These are phyloP conservation scores for Termitomyces heimii DNA, from an alignment of 768 basidiomycete species.

Conservation along the genomic window DNA sequence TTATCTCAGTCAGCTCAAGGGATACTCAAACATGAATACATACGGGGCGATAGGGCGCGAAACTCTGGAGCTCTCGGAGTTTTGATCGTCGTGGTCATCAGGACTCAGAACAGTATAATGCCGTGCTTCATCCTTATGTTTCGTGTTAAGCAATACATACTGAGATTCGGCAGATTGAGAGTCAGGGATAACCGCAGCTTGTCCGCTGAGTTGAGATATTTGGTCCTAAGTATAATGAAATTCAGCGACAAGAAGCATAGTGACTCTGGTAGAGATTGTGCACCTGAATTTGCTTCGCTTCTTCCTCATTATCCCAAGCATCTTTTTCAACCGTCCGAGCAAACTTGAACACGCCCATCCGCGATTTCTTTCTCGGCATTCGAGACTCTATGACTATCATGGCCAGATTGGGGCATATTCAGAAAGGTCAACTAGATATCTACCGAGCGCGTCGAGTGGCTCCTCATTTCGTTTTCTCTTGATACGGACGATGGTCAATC, in stretches of 20 bases:
- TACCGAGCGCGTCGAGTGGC: constrained; percentile 76
- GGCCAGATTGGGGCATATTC: constrained; percentile 9
- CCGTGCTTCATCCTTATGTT: constrained; percentile 31
- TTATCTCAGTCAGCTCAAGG: background rate
- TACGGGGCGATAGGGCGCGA: constrained; percentile 35
- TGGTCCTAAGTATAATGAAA: constrained; percentile 36
- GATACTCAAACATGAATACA: background rate
- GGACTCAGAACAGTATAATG: constrained; percentile 47
- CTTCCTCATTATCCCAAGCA: constrained; percentile 58
- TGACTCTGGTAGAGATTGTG: constrained; percentile 7
- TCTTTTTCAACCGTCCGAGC: constrained; percentile 71
- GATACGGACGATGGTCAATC: constrained; percentile 73
- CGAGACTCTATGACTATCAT: constrained; percentile 45
- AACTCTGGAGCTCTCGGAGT: constrained; percentile 19
- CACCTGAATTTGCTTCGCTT: constrained; percentile 61
- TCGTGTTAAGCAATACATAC: constrained; percentile 12
- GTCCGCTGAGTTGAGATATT: constrained; percentile 47
- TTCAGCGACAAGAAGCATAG: background rate
- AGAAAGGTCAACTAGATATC: constrained; percentile 16
- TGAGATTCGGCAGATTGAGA: constrained; percentile 7
- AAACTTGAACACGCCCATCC: constrained; percentile 69
- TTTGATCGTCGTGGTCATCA: constrained; percentile 19
- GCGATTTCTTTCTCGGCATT: constrained; percentile 55
- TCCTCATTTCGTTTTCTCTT: constrained; percentile 82
- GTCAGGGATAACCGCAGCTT: constrained; percentile 21